phyloP scores from a whole-genome alignment of 495 filamentous ascomycete genomes.

The Hypomontagnella monticulosa region DNA sequence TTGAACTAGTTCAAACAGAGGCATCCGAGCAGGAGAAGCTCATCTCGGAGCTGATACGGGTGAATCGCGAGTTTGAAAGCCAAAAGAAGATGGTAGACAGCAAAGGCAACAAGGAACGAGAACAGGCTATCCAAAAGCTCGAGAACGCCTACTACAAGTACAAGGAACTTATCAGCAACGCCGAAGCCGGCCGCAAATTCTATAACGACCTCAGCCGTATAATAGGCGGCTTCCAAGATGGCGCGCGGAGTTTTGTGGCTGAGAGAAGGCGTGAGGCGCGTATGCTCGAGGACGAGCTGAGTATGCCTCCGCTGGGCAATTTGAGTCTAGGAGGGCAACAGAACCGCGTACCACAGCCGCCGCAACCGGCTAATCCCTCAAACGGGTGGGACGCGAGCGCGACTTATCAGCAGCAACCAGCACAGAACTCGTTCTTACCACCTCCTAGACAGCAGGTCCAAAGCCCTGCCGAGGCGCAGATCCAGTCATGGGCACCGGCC shows the following conservation, averaged over 20 bases:
- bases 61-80: constrained; percentile 79
- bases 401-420: constrained; percentile 26
- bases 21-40: constrained; percentile 78
- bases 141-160: constrained; percentile 95
- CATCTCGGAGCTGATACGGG: constrained; percentile 70
- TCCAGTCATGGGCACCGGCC: constrained; percentile 57
- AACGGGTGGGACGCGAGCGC: constrained; percentile 9
- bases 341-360: constrained; percentile 23
- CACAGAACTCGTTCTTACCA: constrained; percentile 25
- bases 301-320: constrained; percentile 59
- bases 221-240: constrained; percentile 76
- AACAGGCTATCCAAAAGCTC: constrained; percentile 84
- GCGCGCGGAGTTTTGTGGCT: constrained; percentile 79
- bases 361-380: constrained; percentile 1
- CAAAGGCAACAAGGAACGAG: constrained; percentile 77
- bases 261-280: constrained; percentile 82
- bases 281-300: constrained; percentile 71
- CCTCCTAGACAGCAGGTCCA: constrained; percentile 46
- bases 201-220: constrained; percentile 95
- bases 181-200: constrained; percentile 91
- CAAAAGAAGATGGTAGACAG: constrained; percentile 74
- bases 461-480: constrained; percentile 54
- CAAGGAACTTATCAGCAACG: constrained; percentile 89
- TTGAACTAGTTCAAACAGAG: constrained; percentile 75
- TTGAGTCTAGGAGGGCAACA: constrained; percentile 48